A percentile compares a stretch with the other conserved stretches of the same genome.
Conservation (phyloP, 148 eudicot genomes). For the Oxyria digyna region DNA sequence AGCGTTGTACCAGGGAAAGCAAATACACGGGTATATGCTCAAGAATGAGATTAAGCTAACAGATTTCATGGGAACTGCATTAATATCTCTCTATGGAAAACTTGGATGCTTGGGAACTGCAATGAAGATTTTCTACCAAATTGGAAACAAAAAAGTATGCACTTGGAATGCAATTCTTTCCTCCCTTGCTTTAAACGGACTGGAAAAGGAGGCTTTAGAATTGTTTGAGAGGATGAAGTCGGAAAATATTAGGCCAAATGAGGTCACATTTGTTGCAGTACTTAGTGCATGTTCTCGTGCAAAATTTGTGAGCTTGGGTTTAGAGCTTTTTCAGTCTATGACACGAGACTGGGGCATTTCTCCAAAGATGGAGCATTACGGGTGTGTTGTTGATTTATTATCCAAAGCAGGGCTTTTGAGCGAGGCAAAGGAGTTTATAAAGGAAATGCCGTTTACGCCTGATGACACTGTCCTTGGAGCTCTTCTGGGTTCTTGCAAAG, state of each 20-base stretch:
- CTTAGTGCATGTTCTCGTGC: conserved; percentile 56
- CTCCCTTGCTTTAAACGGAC: conserved; percentile 39
- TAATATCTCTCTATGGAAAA: conserved; percentile 48
- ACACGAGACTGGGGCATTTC: conserved; percentile 20
- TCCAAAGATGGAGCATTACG: conserved; percentile 62
- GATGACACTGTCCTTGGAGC: conserved; percentile 54
- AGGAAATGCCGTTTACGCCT: conserved; percentile 47
- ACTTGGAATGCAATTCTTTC: conserved; percentile 48
- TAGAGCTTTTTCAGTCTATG: conserved; percentile 46
- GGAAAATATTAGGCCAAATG: conserved; percentile 26
- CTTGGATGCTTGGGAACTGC: conserved; percentile 34
- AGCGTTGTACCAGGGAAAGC: conserved; percentile 36
- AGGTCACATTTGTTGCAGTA: conserved; percentile 46
- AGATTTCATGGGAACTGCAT: conserved; percentile 32
- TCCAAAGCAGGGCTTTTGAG: conserved; percentile 49
- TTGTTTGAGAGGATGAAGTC: conserved; percentile 40
- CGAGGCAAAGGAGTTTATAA: conserved; percentile 43
- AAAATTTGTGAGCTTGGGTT: conserved; percentile 33
- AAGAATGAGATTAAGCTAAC: conserved; percentile 29
- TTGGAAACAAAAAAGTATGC: conserved; percentile 29
- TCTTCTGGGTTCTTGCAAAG: conserved; percentile 53
- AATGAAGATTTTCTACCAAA: conserved; percentile 21
- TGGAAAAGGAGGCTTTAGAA: conserved; percentile 35
- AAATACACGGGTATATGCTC: conserved; percentile 47
- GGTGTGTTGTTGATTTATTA: conserved; percentile 64